phyloP scores from a whole-genome alignment of 1,284 basidiomycete genomes.

The Marasmius tenuissimus region DNA sequence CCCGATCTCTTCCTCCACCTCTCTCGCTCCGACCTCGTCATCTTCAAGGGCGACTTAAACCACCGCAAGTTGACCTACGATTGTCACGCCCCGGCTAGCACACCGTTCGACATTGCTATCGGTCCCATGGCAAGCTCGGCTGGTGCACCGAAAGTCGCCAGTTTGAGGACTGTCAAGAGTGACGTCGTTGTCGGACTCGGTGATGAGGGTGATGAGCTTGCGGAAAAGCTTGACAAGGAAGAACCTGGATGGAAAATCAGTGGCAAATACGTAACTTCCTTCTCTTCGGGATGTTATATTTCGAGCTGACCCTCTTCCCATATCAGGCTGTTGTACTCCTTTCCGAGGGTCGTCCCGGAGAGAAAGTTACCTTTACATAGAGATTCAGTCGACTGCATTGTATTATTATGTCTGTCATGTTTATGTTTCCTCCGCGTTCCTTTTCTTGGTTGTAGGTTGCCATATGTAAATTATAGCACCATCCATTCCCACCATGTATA shows the following conservation, averaged over 20 bases:
- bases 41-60: constrained; percentile 97
- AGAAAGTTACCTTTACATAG: constrained; percentile 77
- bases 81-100: constrained; percentile 88
- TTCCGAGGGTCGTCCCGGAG: constrained; percentile 82
- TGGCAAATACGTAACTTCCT: constrained; percentile 81
- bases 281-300: constrained; percentile 1
- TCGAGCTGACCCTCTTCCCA: constrained; percentile 4
- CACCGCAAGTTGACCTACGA: constrained; percentile 92
- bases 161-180: constrained; percentile 86
- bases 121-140: constrained; percentile 89
- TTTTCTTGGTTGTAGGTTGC: not conserved
- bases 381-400: not conserved
- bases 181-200: constrained; percentile 78
- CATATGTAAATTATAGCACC: too few species aligned
- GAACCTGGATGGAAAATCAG: constrained; percentile 98
- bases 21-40: constrained; percentile 87
- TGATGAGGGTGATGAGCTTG: constrained; percentile 69
- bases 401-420: not conserved
- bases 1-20: constrained; percentile 95
- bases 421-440: not conserved
- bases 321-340: constrained; percentile 80
- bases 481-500: too few species aligned
- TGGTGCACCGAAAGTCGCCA: constrained; percentile 87
- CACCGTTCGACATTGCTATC: constrained; percentile 90
- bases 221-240: constrained; percentile 80